Evolutionary conservation across 768 basidiomycete genomes (phyloP).

Genomic region (Erythrobasidium yunnanense): DNA sequence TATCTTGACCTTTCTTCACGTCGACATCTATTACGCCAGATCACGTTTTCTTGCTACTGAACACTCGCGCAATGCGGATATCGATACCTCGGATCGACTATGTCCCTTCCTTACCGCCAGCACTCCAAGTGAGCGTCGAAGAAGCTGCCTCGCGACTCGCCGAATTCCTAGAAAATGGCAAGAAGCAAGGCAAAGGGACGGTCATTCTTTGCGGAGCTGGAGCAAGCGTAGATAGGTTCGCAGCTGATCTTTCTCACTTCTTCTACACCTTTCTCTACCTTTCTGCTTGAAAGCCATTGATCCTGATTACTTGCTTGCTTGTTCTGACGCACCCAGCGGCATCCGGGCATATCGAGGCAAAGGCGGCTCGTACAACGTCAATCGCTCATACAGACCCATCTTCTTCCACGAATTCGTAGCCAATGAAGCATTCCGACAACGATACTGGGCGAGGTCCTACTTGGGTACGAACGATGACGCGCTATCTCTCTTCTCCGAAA

Average conservation of each 20-base stretch:
- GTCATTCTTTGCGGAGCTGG: conserved; percentile 44
- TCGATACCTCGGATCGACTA: conserved; percentile 25
- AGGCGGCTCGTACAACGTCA: conserved; percentile 36
- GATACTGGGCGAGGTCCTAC: conserved; percentile 29
- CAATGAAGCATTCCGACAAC: conserved; percentile 15
- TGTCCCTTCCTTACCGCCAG: conserved; percentile 9
- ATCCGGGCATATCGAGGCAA: conserved; percentile 44
- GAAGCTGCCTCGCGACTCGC: conserved; percentile 25
- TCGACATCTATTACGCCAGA: not conserved
- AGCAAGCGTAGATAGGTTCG: conserved; percentile 41
- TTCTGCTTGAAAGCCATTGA: not conserved
- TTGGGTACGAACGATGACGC: conserved; percentile 3
- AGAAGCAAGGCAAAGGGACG: conserved; percentile 25
- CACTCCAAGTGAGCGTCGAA: not conserved
- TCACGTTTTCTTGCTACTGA: not conserved
- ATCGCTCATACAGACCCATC: conserved; percentile 25
- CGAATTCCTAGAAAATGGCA: conserved; percentile 40
- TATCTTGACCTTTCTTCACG: not conserved
- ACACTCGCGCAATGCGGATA: conserved; percentile 15
- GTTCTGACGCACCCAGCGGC: conserved; percentile 33
- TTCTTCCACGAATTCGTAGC: conserved; percentile 30
- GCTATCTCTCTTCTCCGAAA: not conserved
- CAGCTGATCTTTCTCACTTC: not conserved
- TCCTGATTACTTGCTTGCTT: not conserved
- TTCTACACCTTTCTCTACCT: not conserved